Evolutionary conservation across 805 yeast genomes (phyloP), one percentile per base, ranked within the genome.

Genomic region (Wickerhamomyces rabaulensis): DNA sequence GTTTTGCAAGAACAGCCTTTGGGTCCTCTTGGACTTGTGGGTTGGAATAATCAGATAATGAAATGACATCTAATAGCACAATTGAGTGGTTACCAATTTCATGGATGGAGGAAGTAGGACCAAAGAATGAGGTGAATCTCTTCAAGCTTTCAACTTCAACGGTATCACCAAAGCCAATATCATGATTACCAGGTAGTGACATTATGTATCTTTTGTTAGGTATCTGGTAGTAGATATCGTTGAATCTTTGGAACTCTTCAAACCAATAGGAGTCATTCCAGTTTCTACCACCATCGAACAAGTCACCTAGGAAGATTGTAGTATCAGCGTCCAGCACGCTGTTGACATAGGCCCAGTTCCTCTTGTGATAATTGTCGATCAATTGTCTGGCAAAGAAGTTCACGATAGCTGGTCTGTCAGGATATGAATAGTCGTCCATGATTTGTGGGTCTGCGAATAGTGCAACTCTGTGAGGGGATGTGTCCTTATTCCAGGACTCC

Each of bases 371-470:
- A 53, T 85, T 81, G 62, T 94, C 99, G 15, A 86, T 73, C 36
- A 88, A 60, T 47, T 70, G 64, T 51, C 76, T 73, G 1, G 94
- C 78, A n/a, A 87, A 52, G 53, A 68, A 73, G 60, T 76, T 75
- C 21, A 78, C 62, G 3, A 70, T 22, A 38, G 67, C 52, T 17
- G 83, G 79, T 55, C 90, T 68, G 3, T 78, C 82, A 0, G 95
- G 95, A 62, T 94, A 94, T 0, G 98, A 86, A 64, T 86, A 79
- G 22, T 74, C 84, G 60, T 94, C 99, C 57, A 94, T 84, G 39
- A 94, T 73, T 63, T 94, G 99, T 0, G 99, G 99, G 61, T 94
- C 99, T 0, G 97, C 98, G 31, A 88, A 73, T 12, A 94, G 52
- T 1, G 78, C 78, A 25, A 86, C 70, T 47, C 79, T 63, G 56